phyloP scores from a whole-genome alignment of 1,139 yeast genomes.

The Hyphopichia khmerensis region DNA sequence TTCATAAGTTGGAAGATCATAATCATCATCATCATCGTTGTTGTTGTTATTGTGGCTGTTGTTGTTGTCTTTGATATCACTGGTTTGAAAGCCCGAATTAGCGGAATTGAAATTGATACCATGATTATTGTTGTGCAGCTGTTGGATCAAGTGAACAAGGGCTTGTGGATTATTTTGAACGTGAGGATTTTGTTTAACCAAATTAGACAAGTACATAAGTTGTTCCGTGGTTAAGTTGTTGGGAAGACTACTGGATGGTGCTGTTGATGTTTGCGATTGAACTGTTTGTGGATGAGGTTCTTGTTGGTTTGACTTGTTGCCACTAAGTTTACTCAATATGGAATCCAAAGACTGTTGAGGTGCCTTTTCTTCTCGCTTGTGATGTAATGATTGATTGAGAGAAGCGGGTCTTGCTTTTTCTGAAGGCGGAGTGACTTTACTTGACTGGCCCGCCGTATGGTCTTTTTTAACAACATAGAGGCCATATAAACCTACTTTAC shows the following conservation, averaged over 20 bases:
- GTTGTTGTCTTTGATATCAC: no score
- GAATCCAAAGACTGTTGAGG: conserved; percentile 14
- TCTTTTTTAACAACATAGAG: conserved; percentile 50
- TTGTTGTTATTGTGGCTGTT: neutral
- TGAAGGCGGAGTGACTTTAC: conserved; percentile 15
- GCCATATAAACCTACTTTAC: conserved; percentile 39
- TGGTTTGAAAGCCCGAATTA: no score
- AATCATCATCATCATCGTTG: neutral
- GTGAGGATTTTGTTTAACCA: conserved; percentile 23
- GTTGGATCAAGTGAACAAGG: conserved; percentile 17
- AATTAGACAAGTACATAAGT: conserved; percentile 12
- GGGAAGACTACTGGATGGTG: neutral
- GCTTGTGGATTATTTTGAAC: conserved; percentile 21
- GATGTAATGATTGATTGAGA: no score
- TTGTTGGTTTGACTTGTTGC: neutral
- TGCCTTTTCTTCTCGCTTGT: no score
- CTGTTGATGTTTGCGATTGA: neutral
- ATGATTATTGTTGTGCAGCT: conserved; percentile 3
- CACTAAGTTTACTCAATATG: conserved; percentile 21
- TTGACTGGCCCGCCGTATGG: conserved; percentile 21
- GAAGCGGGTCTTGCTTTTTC: neutral
- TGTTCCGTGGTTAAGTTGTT: conserved; percentile 12
- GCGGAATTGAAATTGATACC: no score
- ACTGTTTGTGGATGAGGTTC: neutral
- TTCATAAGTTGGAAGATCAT: neutral